Percentiles rank a stretch among this genome's conserved stretches.
Conservation (phyloP, 495 filamentous ascomycete species). For the Penicilliopsis zonata region DNA sequence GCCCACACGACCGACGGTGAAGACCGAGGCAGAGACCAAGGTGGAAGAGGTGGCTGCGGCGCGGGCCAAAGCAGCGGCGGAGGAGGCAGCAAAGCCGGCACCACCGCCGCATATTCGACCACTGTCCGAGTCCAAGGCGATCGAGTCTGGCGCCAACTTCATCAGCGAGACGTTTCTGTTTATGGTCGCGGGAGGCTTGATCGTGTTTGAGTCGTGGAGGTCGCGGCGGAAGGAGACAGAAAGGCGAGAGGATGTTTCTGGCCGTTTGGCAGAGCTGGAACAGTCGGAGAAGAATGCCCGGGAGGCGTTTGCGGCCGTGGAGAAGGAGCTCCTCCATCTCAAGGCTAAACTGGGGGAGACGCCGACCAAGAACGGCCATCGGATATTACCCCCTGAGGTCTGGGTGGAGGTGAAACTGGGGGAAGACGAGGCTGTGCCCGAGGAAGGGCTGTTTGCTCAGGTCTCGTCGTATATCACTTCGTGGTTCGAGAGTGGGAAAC, state of each 20-base stretch:
- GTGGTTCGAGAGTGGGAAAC: constrained; percentile 7
- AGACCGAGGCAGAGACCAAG: constrained; percentile 60
- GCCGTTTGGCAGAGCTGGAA: constrained; percentile 54
- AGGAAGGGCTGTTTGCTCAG: constrained; percentile 19
- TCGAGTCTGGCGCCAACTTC: constrained; percentile 92
- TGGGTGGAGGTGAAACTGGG: constrained; percentile 30
- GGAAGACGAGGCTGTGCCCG: constrained; percentile 10
- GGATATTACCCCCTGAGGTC: constrained; percentile 33
- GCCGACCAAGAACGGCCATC: constrained; percentile 11
- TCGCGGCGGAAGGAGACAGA: constrained; percentile 66
- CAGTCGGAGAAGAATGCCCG: constrained; percentile 45
- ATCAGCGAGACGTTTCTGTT: constrained; percentile 87
- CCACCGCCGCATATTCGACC: constrained; percentile 52
- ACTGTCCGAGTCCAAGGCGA: constrained; percentile 82
- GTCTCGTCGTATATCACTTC: constrained; percentile 24
- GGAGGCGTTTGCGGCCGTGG: constrained; percentile 49
- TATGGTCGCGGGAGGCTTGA: constrained; percentile 60
- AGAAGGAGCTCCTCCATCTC: constrained; percentile 52
- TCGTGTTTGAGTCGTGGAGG: constrained; percentile 72
- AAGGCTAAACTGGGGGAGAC: constrained; percentile 30
- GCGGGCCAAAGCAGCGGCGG: constrained; percentile 36
- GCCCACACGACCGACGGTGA: constrained; percentile 64
- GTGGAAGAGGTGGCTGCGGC: constrained; percentile 44
- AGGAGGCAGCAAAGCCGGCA: constrained; percentile 30
- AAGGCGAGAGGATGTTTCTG: constrained; percentile 61